These are phyloP conservation scores for Pleurostoma richardsiae DNA, from an alignment of 2,329 filamentous ascomycete species.

Conservation along the genomic window DNA sequence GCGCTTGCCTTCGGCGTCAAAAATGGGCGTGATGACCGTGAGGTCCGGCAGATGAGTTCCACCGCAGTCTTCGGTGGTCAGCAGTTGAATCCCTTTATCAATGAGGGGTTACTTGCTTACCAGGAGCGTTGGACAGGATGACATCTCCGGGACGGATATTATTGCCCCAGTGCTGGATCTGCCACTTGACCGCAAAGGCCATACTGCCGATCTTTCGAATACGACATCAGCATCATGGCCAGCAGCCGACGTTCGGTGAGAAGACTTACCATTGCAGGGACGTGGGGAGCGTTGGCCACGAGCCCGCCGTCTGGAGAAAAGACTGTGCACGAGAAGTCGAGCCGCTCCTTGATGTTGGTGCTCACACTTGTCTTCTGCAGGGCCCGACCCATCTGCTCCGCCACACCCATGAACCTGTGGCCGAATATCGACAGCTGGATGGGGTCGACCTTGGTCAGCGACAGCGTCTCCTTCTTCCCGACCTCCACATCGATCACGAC, in stretches of 20 bases:
- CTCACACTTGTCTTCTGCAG: slow-evolving; percentile 50
- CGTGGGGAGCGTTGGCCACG: slow-evolving; percentile 32
- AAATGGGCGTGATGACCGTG: slow-evolving; percentile 33
- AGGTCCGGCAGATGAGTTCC: slow-evolving; percentile 33
- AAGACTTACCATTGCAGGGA: slow-evolving; percentile 29
- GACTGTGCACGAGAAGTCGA: slow-evolving; percentile 36
- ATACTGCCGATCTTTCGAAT: slow-evolving; percentile 26
- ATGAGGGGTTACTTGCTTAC: not conserved
- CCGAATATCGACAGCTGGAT: slow-evolving; percentile 49
- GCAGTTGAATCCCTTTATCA: not conserved
- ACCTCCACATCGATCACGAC: not conserved
- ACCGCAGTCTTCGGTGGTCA: slow-evolving; percentile 12
- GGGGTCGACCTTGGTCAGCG: slow-evolving; percentile 36
- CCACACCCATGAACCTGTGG: slow-evolving; percentile 55
- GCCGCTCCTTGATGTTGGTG: slow-evolving; percentile 37
- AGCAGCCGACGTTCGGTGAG: not conserved
- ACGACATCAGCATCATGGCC: not conserved
- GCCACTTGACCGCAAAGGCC: slow-evolving; percentile 30
- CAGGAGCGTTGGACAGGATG: slow-evolving; percentile 31
- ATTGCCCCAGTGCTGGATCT: slow-evolving; percentile 24
- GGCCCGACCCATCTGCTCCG: slow-evolving; percentile 53
- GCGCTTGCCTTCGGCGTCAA: slow-evolving; percentile 12
- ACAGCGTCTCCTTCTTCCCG: slow-evolving; percentile 11
- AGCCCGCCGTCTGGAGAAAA: slow-evolving; percentile 32
- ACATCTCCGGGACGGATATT: slow-evolving; percentile 30